Percentiles rank a stretch among this genome's conserved stretches.
These are phyloP conservation scores for Wickerhamomyces bisporus DNA, from an alignment of 805 yeast genomes.

Conservation along the genomic window DNA sequence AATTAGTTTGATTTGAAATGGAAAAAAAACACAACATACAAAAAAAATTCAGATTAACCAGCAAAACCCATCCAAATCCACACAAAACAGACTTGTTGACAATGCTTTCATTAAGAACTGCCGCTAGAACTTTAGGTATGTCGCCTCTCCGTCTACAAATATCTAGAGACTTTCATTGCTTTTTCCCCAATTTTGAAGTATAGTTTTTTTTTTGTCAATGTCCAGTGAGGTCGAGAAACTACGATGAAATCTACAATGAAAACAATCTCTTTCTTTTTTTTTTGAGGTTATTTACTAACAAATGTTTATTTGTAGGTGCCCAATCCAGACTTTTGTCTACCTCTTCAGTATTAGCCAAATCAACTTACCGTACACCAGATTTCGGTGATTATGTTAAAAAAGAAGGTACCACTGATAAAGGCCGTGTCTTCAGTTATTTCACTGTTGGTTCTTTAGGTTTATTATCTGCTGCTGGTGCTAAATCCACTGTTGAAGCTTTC, in stretches of 20 bases:
- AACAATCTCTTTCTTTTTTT: no score
- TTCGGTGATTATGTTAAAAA: slow-evolving; percentile 75
- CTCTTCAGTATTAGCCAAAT: slow-evolving; percentile 48
- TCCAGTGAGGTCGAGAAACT: no score
- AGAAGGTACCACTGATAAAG: slow-evolving; percentile 62
- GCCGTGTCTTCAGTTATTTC: slow-evolving; percentile 89
- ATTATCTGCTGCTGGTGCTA: slow-evolving; percentile 89
- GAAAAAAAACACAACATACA: slow-evolving; percentile 9
- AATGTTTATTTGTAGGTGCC: slow-evolving; percentile 19
- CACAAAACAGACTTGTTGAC: slow-evolving; percentile 3
- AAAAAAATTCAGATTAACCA: slow-evolving; percentile 1
- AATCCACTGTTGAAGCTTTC: slow-evolving; percentile 92
- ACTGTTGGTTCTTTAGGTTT: slow-evolving; percentile 96
- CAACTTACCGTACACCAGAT: slow-evolving; percentile 89
- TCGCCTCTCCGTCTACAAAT: slow-evolving; percentile 1
- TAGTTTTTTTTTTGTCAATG: no score
- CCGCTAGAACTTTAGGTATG: slow-evolving; percentile 24
- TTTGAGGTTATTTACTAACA: no score
- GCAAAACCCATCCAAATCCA: no score
- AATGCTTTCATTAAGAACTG: slow-evolving; percentile 27
- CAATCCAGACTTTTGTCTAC: slow-evolving; percentile 27
- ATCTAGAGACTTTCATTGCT: no score
- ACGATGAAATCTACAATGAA: no score
- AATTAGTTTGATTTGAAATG: slow-evolving; percentile 21
- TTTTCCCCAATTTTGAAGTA: no score